Evolutionary conservation across 768 basidiomycete genomes (phyloP).

Genomic region (Leucosporidium creatinivorum): DNA sequence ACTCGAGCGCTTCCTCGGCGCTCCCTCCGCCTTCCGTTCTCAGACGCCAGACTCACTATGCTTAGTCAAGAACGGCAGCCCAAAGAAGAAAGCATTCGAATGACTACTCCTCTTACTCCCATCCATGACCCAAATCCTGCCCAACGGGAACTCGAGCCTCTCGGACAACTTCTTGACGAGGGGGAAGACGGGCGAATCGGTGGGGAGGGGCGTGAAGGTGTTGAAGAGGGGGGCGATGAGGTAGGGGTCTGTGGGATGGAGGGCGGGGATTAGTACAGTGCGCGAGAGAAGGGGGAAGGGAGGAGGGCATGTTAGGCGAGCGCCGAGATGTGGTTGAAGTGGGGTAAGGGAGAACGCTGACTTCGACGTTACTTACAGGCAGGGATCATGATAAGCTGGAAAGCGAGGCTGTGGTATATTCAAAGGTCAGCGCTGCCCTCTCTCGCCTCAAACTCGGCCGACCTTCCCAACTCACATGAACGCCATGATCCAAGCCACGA

Average conservation of each 20-base stretch:
- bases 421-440: no score
- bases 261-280: constrained; percentile 47
- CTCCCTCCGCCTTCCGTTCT: not conserved
- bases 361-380: not conserved
- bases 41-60: constrained; percentile 47
- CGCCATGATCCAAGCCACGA: constrained; percentile 81
- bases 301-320: constrained; percentile 42
- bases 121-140: constrained; percentile 92
- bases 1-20: no score
- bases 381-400: constrained; percentile 63
- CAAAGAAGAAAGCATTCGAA: constrained; percentile 75
- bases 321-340: not conserved
- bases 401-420: constrained; percentile 52
- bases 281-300: constrained; percentile 37
- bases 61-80: constrained; percentile 63
- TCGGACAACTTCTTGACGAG: constrained; percentile 61
- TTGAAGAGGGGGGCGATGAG: constrained; percentile 95
- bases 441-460: no score
- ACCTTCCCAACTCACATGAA: constrained; percentile 76
- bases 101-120: constrained; percentile 66
- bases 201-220: constrained; percentile 77
- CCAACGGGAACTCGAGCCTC: constrained; percentile 85
- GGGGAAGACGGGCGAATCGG: constrained; percentile 50
- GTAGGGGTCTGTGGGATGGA: constrained; percentile 50
- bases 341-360: no score